Conservation (phyloP, 805 yeast genomes). For the Isabelozyma gotoi region DNA sequence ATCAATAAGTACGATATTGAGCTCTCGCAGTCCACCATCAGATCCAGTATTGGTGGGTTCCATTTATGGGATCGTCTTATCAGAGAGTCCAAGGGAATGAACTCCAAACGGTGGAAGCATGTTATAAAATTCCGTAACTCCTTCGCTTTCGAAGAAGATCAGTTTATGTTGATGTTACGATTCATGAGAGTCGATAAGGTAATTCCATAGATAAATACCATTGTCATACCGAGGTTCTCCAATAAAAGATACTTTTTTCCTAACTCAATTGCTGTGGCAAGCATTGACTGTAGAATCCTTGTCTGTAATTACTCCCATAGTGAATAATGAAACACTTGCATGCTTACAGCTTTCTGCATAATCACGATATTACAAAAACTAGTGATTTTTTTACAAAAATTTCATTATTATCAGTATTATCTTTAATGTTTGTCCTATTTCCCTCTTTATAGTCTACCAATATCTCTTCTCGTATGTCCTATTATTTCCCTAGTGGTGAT, state of each 20-base stretch:
- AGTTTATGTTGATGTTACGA: constrained; percentile 35
- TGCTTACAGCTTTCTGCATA: too few species aligned
- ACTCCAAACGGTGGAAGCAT: constrained; percentile 43
- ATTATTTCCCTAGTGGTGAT: too few species aligned
- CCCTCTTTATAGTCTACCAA: too few species aligned
- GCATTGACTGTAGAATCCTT: too few species aligned
- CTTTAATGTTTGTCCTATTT: too few species aligned
- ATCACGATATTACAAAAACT: too few species aligned
- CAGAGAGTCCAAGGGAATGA: constrained; percentile 29
- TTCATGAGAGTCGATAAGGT: constrained; percentile 28
- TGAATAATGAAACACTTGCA: too few species aligned
- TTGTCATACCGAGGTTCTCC: background rate
- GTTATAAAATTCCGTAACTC: constrained; percentile 34
- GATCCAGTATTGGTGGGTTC: constrained; percentile 33
- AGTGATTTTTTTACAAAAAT: too few species aligned
- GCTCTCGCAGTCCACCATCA: constrained; percentile 13
- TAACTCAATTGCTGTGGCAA: background rate
- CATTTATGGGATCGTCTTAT: constrained; percentile 41
- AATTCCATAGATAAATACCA: constrained; percentile 16
- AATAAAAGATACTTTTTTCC: background rate
- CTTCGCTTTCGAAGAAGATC: constrained; percentile 39
- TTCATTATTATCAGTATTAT: too few species aligned
- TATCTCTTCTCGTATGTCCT: too few species aligned
- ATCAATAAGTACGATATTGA: constrained; percentile 18
- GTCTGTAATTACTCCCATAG: too few species aligned